Conservation (phyloP, 257 asterid genomes). For the Fraxinus anomala region DNA sequence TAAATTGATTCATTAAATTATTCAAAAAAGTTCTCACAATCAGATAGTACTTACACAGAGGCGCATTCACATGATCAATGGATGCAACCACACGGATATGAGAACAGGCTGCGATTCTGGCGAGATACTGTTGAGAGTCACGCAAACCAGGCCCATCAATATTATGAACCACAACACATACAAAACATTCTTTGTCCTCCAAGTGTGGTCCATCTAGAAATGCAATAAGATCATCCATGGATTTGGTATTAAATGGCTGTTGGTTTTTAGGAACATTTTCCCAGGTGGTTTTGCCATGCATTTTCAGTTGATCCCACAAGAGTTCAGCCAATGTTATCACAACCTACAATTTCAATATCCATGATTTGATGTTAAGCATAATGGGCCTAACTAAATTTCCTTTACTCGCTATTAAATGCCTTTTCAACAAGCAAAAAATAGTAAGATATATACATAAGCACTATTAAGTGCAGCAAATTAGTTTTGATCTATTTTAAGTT, state of each 20-base stretch:
- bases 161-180: constrained; percentile 72
- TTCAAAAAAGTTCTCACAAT: background rate
- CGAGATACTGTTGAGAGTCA: constrained; percentile 80
- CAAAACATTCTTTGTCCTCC: constrained; percentile 57
- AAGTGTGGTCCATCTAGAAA: constrained; percentile 63
- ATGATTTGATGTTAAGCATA: constrained; percentile 24
- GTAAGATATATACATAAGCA: background rate
- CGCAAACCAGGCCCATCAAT: constrained; percentile 91
- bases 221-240: constrained; percentile 77
- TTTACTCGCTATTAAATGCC: background rate
- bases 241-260: constrained; percentile 64
- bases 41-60: constrained; percentile 65
- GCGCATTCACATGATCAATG: constrained; percentile 85
- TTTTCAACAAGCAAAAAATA: constrained; percentile 1
- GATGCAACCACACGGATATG: constrained; percentile 84
- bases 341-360: constrained; percentile 52
- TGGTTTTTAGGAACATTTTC: constrained; percentile 49
- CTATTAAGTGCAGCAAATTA: background rate
- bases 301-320: constrained; percentile 75
- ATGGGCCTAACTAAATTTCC: constrained; percentile 9
- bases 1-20: background rate
- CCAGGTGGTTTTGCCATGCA: constrained; percentile 40
- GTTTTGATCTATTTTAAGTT: background rate
- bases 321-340: constrained; percentile 74
- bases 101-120: constrained; percentile 83